These are phyloP conservation scores for Physcomitrium patens DNA, from an alignment of 225 moss, liverwort and hornwort genomes.

Conservation along the genomic window DNA sequence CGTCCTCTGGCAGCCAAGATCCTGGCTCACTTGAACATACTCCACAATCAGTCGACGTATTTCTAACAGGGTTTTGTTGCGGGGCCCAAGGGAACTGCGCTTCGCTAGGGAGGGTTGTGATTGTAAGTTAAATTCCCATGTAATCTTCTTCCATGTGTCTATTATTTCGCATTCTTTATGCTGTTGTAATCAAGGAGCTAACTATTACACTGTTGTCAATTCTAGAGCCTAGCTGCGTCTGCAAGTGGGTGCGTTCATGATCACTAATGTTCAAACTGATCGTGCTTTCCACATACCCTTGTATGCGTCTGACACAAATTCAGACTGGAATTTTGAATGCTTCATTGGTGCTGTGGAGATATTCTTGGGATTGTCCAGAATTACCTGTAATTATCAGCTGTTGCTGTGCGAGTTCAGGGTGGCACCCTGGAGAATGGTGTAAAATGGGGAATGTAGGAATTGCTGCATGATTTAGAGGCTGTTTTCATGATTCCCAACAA, in stretches of 20 bases:
- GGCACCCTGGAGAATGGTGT: too few species aligned
- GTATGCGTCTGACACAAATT: too few species aligned
- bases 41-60: slow-evolving; percentile 69
- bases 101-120: neutral
- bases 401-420: too few species aligned
- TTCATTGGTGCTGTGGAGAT: too few species aligned
- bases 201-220: neutral
- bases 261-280: neutral
- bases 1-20: slow-evolving; percentile 62
- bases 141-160: neutral
- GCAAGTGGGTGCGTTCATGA: neutral
- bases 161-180: neutral
- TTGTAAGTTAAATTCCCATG: neutral
- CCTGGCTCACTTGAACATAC: slow-evolving; percentile 66
- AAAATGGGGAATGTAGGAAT: too few species aligned
- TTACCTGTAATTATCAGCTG: too few species aligned
- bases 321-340: too few species aligned
- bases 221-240: neutral
- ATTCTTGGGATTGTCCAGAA: too few species aligned
- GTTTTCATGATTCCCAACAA: too few species aligned
- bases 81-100: too few species aligned
- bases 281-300: too few species aligned
- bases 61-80: slow-evolving; percentile 36
- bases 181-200: slow-evolving; percentile 4
- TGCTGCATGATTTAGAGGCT: too few species aligned